A percentile compares a stretch with the other conserved stretches of the same genome.
phyloP scores from a whole-genome alignment of 1,139 yeast genomes.

The Debaryomyces nepalensis region DNA sequence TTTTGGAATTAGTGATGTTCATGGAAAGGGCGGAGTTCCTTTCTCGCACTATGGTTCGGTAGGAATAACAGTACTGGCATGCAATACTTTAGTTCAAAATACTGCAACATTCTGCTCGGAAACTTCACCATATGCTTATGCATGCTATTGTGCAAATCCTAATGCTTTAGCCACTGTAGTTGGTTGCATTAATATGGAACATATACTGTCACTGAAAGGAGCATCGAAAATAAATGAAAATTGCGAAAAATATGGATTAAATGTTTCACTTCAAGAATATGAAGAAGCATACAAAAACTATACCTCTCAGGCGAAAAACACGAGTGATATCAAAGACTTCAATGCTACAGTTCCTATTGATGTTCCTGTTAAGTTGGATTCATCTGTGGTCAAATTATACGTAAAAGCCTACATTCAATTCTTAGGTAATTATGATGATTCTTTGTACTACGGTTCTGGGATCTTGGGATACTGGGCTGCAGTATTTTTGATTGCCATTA shows the following conservation, averaged over 20 bases:
- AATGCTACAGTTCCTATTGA: constrained; percentile 25
- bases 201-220: constrained; percentile 11
- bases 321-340: constrained; percentile 27
- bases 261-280: constrained; percentile 23
- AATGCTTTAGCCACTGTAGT: constrained; percentile 23
- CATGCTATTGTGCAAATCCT: constrained; percentile 19
- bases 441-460: constrained; percentile 54
- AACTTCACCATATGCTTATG: constrained; percentile 8
- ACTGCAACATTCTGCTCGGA: constrained; percentile 23
- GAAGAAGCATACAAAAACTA: constrained; percentile 24
- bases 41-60: constrained; percentile 16
- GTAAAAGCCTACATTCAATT: constrained; percentile 30
- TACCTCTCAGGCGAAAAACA: constrained; percentile 23
- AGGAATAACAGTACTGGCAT: constrained; percentile 21
- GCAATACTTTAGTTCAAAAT: constrained; percentile 16
- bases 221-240: constrained; percentile 13
- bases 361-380: constrained; percentile 29
- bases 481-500: constrained; percentile 43
- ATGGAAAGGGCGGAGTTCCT: constrained; percentile 15
- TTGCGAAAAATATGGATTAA: constrained; percentile 18
- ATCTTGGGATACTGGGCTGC: constrained; percentile 54
- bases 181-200: constrained; percentile 19
- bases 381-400: constrained; percentile 19
- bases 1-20: constrained; percentile 1
- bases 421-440: constrained; percentile 40